These are phyloP conservation scores for Aspergillus jensenii DNA, from an alignment of 2,329 filamentous ascomycete genomes.

Conservation along the genomic window DNA sequence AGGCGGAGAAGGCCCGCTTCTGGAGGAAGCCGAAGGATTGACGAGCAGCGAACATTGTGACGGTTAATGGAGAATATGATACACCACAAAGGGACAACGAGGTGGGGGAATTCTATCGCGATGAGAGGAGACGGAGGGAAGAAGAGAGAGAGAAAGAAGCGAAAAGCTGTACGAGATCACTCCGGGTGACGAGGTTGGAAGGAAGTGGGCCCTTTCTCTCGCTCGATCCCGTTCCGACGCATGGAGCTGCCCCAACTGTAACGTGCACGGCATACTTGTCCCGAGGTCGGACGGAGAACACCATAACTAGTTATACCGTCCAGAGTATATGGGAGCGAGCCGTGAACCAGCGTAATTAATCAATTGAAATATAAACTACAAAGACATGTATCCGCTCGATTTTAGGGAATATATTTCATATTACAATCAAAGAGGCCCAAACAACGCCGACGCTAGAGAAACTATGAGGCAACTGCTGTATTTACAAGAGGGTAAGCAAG, in stretches of 20 bases:
- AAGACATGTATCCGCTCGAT: conserved; percentile 4
- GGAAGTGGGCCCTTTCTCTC: conserved; percentile 10
- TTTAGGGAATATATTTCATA: background rate
- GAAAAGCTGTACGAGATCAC: conserved; percentile 9
- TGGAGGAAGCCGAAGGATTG: conserved; percentile 58
- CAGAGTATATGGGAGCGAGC: no score
- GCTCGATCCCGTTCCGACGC: conserved; percentile 20
- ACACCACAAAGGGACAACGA: conserved; percentile 12
- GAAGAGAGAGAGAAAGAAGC: conserved; percentile 16
- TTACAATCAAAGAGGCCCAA: conserved; percentile 10
- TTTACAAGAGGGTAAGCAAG: conserved; percentile 1
- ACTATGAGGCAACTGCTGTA: conserved; percentile 10
- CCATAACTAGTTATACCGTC: no score
- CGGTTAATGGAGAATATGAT: conserved; percentile 12
- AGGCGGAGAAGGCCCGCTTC: conserved; percentile 78
- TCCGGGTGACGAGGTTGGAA: conserved; percentile 20
- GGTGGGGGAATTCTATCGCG: conserved; percentile 10
- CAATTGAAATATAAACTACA: background rate
- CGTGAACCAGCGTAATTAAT: background rate
- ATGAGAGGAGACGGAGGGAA: conserved; percentile 22
- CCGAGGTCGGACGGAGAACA: background rate
- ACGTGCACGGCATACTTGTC: background rate
- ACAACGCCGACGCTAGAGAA: conserved; percentile 34
- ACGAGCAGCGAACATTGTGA: conserved; percentile 70
- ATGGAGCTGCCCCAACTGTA: background rate